Evolutionary conservation across 2,329 filamentous ascomycete genomes (phyloP).

Genomic region (Fusarium sp.): DNA sequence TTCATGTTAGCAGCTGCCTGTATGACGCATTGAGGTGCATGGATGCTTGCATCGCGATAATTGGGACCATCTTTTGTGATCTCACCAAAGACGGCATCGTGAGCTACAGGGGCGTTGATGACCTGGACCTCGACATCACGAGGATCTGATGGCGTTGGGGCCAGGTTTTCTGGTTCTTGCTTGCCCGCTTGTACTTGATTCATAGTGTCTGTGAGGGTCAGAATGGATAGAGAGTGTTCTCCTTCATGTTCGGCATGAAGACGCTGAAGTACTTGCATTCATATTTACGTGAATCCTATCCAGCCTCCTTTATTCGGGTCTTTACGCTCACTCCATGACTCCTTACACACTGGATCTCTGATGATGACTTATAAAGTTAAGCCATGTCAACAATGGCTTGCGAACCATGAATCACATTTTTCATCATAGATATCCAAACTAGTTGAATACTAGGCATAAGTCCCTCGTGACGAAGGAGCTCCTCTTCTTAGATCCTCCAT

Average conservation of each 20-base stretch:
- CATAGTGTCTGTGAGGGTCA: neutral
- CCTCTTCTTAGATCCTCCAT: neutral
- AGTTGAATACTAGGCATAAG: neutral
- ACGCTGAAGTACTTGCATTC: neutral
- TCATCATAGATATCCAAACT: neutral
- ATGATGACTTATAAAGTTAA: neutral
- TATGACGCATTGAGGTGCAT: neutral
- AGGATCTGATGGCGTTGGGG: neutral
- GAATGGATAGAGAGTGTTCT: neutral
- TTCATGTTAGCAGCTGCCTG: neutral
- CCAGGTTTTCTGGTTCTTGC: neutral
- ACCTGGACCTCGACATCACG: constrained; percentile 3
- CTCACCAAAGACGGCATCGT: constrained; percentile 43
- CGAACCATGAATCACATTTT: neutral
- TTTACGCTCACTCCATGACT: neutral
- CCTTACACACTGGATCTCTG: neutral
- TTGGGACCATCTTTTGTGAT: constrained; percentile 45
- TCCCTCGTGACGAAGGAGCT: neutral
- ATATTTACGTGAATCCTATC: neutral
- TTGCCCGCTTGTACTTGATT: neutral
- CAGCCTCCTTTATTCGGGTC: neutral
- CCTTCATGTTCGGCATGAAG: neutral
- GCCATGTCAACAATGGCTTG: neutral
- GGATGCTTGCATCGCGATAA: constrained; percentile 42
- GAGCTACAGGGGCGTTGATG: constrained; percentile 31